phyloP scores from a whole-genome alignment of 2,329 filamentous ascomycete genomes.

The Aspergillus sp. region DNA sequence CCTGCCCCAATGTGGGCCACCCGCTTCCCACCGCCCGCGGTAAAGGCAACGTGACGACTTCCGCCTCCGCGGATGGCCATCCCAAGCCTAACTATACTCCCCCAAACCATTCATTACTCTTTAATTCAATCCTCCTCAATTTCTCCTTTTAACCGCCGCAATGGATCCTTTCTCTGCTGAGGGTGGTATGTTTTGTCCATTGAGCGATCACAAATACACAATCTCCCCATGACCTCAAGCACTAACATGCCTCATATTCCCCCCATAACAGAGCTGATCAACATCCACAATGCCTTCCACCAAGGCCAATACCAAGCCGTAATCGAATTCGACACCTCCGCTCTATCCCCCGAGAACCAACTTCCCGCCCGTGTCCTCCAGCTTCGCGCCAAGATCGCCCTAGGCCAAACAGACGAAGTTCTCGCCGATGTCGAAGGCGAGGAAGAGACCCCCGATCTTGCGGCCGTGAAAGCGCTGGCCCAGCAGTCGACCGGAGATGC shows the following conservation, averaged over 20 bases:
- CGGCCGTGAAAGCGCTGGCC: conserved; percentile 75
- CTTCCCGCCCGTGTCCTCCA: conserved; percentile 75
- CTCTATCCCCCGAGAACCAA: conserved; percentile 76
- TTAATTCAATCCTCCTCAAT: not conserved
- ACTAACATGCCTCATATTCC: conserved; percentile 20
- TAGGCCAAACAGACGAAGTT: conserved; percentile 75
- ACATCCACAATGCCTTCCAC: conserved; percentile 68
- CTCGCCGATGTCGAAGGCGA: conserved; percentile 66
- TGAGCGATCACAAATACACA: not conserved
- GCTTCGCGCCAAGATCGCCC: conserved; percentile 79
- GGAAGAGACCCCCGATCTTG: conserved; percentile 69
- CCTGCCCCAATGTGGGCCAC: conserved; percentile 16
- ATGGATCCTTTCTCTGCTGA: conserved; percentile 68
- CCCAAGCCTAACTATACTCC: not conserved
- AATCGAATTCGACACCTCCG: conserved; percentile 78
- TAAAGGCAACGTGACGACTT: conserved; percentile 30
- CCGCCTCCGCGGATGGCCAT: conserved; percentile 9
- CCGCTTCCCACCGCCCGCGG: conserved; percentile 16
- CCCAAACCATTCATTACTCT: not conserved
- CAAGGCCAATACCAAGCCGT: conserved; percentile 84
- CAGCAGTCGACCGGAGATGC: conserved; percentile 62
- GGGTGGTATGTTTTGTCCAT: conserved; percentile 51
- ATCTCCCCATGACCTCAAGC: not conserved
- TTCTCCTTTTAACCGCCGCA: conserved; percentile 25
- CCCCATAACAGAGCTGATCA: conserved; percentile 59